These are phyloP conservation scores for Dryas integrifolia DNA, from an alignment of 331 rosid species.

Conservation along the genomic window DNA sequence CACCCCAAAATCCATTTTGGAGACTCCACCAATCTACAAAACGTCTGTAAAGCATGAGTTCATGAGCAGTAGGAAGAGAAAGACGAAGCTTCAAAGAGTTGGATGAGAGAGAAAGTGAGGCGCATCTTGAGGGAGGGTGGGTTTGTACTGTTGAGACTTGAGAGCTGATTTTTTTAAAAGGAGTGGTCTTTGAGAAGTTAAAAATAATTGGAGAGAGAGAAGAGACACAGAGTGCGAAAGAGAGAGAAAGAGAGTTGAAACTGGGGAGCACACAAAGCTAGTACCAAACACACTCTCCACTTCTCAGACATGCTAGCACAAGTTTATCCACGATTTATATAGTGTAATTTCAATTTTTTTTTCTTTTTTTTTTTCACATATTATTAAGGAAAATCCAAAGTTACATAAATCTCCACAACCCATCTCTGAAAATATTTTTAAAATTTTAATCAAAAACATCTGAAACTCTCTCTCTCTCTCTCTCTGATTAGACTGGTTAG, in stretches of 20 bases:
- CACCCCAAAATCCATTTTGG: conserved; percentile 46
- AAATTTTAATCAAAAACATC: no score
- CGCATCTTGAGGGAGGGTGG: conserved; percentile 29
- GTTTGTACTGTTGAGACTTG: conserved; percentile 7
- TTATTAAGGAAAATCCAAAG: no score
- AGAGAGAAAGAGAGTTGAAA: background rate
- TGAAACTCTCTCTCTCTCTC: background rate
- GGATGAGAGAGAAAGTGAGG: conserved; percentile 30
- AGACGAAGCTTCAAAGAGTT: conserved; percentile 16
- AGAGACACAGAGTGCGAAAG: background rate
- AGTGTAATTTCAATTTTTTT: background rate
- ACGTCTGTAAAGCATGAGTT: conserved; percentile 34
- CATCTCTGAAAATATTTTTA: no score
- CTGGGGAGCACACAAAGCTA: background rate
- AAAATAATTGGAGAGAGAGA: conserved; percentile 36
- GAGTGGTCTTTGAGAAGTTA: conserved; percentile 29
- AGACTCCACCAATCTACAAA: conserved; percentile 28
- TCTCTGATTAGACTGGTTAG: background rate
- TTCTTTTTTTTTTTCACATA: background rate
- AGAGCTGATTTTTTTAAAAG: conserved; percentile 32
- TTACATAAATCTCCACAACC: no score
- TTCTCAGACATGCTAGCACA: background rate
- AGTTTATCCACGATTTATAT: conserved; percentile 1
- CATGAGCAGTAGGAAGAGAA: conserved; percentile 24
- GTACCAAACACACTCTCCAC: conserved; percentile 4